A percentile compares a stretch with the other conserved stretches of the same genome.
phyloP scores from a whole-genome alignment of 768 basidiomycete species.

The Pleurotus cornucopiae region DNA sequence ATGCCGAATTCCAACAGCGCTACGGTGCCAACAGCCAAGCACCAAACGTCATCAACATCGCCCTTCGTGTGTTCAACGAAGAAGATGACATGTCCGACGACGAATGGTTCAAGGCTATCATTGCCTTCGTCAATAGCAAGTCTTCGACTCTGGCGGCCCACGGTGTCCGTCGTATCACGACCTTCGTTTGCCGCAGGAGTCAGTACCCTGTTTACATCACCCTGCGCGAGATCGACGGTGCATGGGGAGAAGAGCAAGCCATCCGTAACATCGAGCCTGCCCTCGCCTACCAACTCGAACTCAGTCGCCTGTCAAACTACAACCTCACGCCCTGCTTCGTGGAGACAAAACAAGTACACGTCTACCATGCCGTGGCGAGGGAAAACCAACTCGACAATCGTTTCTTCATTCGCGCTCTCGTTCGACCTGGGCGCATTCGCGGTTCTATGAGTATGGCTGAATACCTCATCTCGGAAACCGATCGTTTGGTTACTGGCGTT shows the following conservation, averaged over 20 bases:
- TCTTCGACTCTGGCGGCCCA: slow-evolving; percentile 57
- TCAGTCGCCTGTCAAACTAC: slow-evolving; percentile 94
- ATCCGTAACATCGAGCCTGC: slow-evolving; percentile 99
- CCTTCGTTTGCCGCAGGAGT: slow-evolving; percentile 86
- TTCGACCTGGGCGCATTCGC: slow-evolving; percentile 91
- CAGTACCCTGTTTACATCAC: slow-evolving; percentile 96
- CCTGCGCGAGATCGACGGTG: slow-evolving; percentile 64
- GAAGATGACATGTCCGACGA: slow-evolving; percentile 74
- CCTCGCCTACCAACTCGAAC: slow-evolving; percentile 94
- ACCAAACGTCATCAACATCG: slow-evolving; percentile 93
- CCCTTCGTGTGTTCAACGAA: slow-evolving; percentile 83
- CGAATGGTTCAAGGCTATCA: slow-evolving; percentile 71
- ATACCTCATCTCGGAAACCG: slow-evolving; percentile 98
- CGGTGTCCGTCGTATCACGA: slow-evolving; percentile 88
- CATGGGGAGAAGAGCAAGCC: slow-evolving; percentile 91
- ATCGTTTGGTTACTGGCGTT: slow-evolving; percentile 90
- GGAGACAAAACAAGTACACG: slow-evolving; percentile 96
- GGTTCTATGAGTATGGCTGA: slow-evolving; percentile 94
- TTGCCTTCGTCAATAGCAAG: slow-evolving; percentile 67
- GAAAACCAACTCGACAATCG: slow-evolving; percentile 98
- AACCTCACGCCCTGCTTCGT: slow-evolving; percentile 95
- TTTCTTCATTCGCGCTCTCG: slow-evolving; percentile 96
- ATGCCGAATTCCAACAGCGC: slow-evolving; percentile 66
- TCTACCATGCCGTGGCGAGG: slow-evolving; percentile 91
- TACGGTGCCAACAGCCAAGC: slow-evolving; percentile 70